Conservation (phyloP, 1,139 yeast species). For the Candida glucosophila region DNA sequence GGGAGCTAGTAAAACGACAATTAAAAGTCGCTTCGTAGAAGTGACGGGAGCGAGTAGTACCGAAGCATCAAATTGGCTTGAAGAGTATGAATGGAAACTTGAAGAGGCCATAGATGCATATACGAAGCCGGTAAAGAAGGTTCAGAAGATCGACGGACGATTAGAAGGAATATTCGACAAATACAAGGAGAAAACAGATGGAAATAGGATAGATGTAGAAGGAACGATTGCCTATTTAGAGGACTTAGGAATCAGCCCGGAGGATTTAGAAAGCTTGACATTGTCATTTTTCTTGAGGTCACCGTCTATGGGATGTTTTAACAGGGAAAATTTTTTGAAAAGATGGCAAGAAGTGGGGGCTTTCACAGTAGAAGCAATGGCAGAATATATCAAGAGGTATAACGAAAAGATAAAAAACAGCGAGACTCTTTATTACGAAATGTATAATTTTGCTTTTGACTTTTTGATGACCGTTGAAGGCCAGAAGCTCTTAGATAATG, state of each 20-base stretch:
- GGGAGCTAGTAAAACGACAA: slow-evolving; percentile 5
- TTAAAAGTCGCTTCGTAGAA: slow-evolving; percentile 19
- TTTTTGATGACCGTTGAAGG: slow-evolving; percentile 53
- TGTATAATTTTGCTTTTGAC: slow-evolving; percentile 66
- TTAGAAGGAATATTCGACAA: slow-evolving; percentile 18
- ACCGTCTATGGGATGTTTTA: slow-evolving; percentile 58
- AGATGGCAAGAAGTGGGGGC: slow-evolving; percentile 45
- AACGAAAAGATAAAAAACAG: slow-evolving; percentile 21
- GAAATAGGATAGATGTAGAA: slow-evolving; percentile 47
- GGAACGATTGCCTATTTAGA: slow-evolving; percentile 64
- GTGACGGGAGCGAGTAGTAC: slow-evolving; percentile 20
- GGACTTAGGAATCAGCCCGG: slow-evolving; percentile 65
- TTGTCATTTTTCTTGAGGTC: slow-evolving; percentile 62
- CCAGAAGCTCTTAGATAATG: slow-evolving; percentile 50
- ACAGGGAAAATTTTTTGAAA: slow-evolving; percentile 35
- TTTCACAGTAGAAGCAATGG: slow-evolving; percentile 43
- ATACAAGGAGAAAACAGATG: slow-evolving; percentile 20
- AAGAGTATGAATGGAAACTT: slow-evolving; percentile 17
- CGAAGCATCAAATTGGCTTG: slow-evolving; percentile 21
- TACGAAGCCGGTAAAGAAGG: slow-evolving; percentile 3
- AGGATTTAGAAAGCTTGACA: slow-evolving; percentile 61
- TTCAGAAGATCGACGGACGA: slow-evolving; percentile 8
- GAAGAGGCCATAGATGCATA: slow-evolving; percentile 23
- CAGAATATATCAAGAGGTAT: slow-evolving; percentile 26
- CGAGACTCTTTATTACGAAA: slow-evolving; percentile 35